Base-by-base conservation (phyloP, 164 flowering plant species). In the Liquidambar formosana region DNA sequence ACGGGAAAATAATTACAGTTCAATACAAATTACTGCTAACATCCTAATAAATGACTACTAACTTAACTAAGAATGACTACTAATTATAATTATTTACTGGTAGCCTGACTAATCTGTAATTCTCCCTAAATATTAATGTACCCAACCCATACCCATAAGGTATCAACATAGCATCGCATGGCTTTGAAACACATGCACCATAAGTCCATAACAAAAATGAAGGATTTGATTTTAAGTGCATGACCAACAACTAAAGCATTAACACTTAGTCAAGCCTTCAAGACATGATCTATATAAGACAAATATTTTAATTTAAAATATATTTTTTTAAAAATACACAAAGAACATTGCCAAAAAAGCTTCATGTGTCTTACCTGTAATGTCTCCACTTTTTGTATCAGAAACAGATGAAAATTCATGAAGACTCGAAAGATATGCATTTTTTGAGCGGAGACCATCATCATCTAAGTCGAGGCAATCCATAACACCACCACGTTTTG, bases 391-490 rank as follows among this genome's bases (percentile, higher is more conserved):
- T 78, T 83, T 89, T 21, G 75, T 51, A 67, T 84, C 91, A 68
- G 78, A 80, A 59, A 70, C 77, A n/a, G 83, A 79, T 44, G 86
- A 67, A 65, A 73, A 65, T 3, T 80, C 90, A 71, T 80, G 69
- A 11, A 73, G 64, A 68, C 69, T 66, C 14, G 78, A 59, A 15
- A 80, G 65, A 67, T 71, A 77, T 6, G 65, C 64, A 64, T 80
- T 72, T 66, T 80, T 77, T 11, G 82, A 65, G 48, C 47, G 79
- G 51, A 70, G 61, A 14, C 74, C 79, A 67, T 86, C 89, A 70
- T 90, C 97, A 66, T 91, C 96, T 44, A 77, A 75, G 23, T 85
- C 92, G 68, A 78, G 68, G 73, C 79, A 79, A 73, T 84, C 92
- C 73, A 71, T 57, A 69, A 65, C 67, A 49, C 65, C 71, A 52